Base-by-base conservation (phyloP, 345 rosid species). In the Citrus hindsii region DNA sequence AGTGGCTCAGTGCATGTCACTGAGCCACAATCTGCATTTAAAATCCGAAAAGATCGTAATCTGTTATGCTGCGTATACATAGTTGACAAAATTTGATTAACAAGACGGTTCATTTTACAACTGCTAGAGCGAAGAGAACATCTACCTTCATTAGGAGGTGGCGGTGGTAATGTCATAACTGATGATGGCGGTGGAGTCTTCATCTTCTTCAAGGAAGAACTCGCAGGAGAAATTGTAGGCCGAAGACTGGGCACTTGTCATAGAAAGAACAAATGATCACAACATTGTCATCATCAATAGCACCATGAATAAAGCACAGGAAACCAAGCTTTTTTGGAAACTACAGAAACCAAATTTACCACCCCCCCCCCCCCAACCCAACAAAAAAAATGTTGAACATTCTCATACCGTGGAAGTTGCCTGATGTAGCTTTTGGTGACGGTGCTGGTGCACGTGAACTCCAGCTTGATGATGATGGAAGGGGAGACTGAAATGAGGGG, bases 71-170 rank as follows among this genome's bases (percentile, higher is more conserved):
- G 56, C 33, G 12, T 55, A 61, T 77, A 7, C 58, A 30, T n/a
- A 19, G 28, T 76, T 25, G 16, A 24, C 16, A 19, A 69, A 79
- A 77, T 46, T 19, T 51, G 67, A 78, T 35, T 16, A 6, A 68
- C 51, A 60, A 27, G 14, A 9, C 5, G 10, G 18, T 65, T 33
- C 60, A 22, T 62, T 65, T 66, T 71, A 19, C 16, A 53, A 16
- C 33, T 5, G 22, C 55, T 53, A 22, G 12, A 83, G 71, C 12
- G 24, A 8, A 40, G 48, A 38, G 14, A 53, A 60, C 16, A 48
- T 48, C 38, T 79, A 89, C 95, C 90, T 82, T 73, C 87, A 61
- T 86, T 88, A 72, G 92, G 93, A 77, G 95, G 95, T 18, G 95
- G 92, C 75, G 95, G 90, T 24, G 92, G 95, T 16, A 91, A 80